Percentiles rank a stretch among this genome's conserved stretches.
phyloP scores from a whole-genome alignment of 2,329 filamentous ascomycete species.

The Hypoxylon rubiginosum region DNA sequence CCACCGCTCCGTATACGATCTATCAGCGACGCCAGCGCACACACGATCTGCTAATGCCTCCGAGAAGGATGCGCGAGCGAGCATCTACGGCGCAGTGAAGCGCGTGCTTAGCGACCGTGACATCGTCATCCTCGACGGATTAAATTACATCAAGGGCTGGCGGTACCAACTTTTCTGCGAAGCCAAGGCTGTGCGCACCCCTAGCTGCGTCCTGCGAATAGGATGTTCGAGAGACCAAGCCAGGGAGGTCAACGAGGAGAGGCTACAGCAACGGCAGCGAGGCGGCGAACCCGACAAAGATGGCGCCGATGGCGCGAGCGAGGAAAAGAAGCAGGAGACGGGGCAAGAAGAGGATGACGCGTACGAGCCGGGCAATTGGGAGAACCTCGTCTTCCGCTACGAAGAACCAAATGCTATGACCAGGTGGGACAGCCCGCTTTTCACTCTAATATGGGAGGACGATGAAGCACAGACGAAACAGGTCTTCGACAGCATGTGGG shows the following conservation, averaged over 20 bases:
- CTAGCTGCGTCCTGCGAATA: slow-evolving; percentile 79
- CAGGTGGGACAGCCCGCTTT: slow-evolving; percentile 86
- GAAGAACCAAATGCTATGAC: slow-evolving; percentile 90
- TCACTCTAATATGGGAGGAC: slow-evolving; percentile 84
- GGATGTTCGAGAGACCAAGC: slow-evolving; percentile 69
- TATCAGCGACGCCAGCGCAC: slow-evolving; percentile 69
- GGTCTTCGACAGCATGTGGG: slow-evolving; percentile 79
- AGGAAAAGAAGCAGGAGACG: slow-evolving; percentile 47
- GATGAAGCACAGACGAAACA: slow-evolving; percentile 67
- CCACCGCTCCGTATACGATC: slow-evolving; percentile 77
- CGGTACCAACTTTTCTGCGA: slow-evolving; percentile 89
- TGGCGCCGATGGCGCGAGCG: slow-evolving; percentile 48
- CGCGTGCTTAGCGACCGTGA: slow-evolving; percentile 78
- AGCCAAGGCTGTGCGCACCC: slow-evolving; percentile 82
- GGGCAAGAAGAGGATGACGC: slow-evolving; percentile 59
- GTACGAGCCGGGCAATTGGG: slow-evolving; percentile 74
- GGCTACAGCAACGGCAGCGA: slow-evolving; percentile 63
- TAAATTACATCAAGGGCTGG: slow-evolving; percentile 93
- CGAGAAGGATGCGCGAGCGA: slow-evolving; percentile 85
- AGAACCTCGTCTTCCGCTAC: slow-evolving; percentile 84
- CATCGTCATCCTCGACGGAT: slow-evolving; percentile 82
- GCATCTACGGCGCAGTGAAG: slow-evolving; percentile 83
- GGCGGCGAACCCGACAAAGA: neutral
- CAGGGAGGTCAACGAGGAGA: slow-evolving; percentile 69
- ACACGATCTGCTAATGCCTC: slow-evolving; percentile 78